Evolutionary conservation across 257 asterid genomes (phyloP), one percentile per base, ranked within the genome.

Genomic region (Apocynum venetum): DNA sequence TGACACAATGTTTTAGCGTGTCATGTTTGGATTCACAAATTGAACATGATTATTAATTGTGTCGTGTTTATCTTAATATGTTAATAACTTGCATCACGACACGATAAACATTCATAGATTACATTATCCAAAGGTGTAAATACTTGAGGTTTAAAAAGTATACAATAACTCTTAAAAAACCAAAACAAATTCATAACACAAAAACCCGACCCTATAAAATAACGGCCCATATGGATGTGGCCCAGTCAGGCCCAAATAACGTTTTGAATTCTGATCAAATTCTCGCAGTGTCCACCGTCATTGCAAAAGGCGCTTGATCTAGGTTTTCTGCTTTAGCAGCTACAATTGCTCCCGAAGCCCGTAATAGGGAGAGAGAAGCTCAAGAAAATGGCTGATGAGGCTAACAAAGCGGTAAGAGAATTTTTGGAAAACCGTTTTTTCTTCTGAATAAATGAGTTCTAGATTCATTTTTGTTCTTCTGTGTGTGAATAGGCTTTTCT

Each of bases 351-450:
- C 25, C 5, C 44, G 71, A 7, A 40, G 31, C 71, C 71, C 8
- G 35, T 66, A 6, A 74, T 71, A 71, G 67, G 57, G 68, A 51
- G 64, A 66, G 64, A 52, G 65, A 44, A 44, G 51, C 64, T 57
- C 48, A 20, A 75, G 40, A 84, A 82, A 72, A 94, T 94, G 98
- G 97, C 97, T 12, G 98, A 94, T 73, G 98, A 91, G 83, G 96
- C 96, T 25, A 90, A 83, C 84, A 83, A 92, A 84, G 83, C 49
- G 43, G 98, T 92, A 86, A 83, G 87, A 82, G 0, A 17, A 31
- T 46, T 51, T 11, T 19, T 46, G 11, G 38, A 41, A n/a, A 48
- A 76, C 6, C 3, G 53, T 12, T 64, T 81, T 0, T 60, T 67
- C 61, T 8, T 17, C 0, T 7, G 2, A 17, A 2, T 7, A 17